A percentile compares a stretch with the other conserved stretches of the same genome.
Conservation (phyloP, 2,329 filamentous ascomycete species). For the Ampelomyces quisqualis region DNA sequence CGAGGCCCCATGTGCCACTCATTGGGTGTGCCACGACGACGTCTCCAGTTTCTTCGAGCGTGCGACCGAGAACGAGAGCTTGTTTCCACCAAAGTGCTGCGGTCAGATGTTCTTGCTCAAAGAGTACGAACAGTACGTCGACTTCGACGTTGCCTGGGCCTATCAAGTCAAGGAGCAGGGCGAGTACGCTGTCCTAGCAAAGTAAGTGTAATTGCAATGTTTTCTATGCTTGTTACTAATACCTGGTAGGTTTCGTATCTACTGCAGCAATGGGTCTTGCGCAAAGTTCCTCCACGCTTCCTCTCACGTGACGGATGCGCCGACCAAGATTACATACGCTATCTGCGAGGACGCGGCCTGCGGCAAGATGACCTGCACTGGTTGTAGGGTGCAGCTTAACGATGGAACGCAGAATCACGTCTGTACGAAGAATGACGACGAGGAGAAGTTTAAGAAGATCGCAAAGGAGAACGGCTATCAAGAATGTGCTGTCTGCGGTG, state of each 20-base stretch:
- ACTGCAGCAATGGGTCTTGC: slow-evolving; percentile 27
- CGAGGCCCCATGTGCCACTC: slow-evolving; percentile 22
- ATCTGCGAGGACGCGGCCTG: slow-evolving; percentile 25
- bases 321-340: slow-evolving; percentile 18
- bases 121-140: slow-evolving; percentile 23
- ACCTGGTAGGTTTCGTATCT: slow-evolving; percentile 25
- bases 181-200: slow-evolving; percentile 31
- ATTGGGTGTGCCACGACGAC: slow-evolving; percentile 30
- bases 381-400: slow-evolving; percentile 23
- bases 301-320: slow-evolving; percentile 17
- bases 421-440: slow-evolving; percentile 25
- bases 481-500: slow-evolving; percentile 28
- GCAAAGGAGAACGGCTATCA: slow-evolving; percentile 32
- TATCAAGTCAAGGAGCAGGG: slow-evolving; percentile 30
- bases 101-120: slow-evolving; percentile 22
- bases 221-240: too few relatives aligned
- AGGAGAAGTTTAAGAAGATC: slow-evolving; percentile 26
- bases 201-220: slow-evolving; percentile 21
- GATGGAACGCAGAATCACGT: slow-evolving; percentile 13
- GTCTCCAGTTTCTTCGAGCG: slow-evolving; percentile 24
- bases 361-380: slow-evolving; percentile 23
- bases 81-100: slow-evolving; percentile 37
- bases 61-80: slow-evolving; percentile 29
- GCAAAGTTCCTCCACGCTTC: slow-evolving; percentile 26
- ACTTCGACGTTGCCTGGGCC: slow-evolving; percentile 19